phyloP scores from a whole-genome alignment of 371 early-diverging fungal genomes.

The Mortierella sp. region DNA sequence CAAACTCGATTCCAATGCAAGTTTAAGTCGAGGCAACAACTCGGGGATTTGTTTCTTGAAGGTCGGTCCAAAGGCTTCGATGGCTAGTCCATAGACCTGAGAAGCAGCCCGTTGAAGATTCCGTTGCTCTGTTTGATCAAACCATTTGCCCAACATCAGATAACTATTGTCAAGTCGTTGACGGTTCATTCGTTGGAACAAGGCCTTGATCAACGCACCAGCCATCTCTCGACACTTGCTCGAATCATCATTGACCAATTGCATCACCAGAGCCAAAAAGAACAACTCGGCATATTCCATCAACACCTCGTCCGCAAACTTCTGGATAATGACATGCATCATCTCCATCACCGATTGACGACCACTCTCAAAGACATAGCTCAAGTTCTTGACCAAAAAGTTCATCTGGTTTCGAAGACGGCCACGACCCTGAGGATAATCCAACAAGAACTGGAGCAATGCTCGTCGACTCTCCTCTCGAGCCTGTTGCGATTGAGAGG shows the following conservation, averaged over 20 bases:
- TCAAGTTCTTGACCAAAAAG: constrained; percentile 88
- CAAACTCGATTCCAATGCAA: constrained; percentile 62
- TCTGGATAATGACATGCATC: constrained; percentile 77
- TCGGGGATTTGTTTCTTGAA: constrained; percentile 64
- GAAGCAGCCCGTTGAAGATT: constrained; percentile 78
- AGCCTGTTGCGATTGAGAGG: constrained; percentile 80
- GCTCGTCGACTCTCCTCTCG: constrained; percentile 86
- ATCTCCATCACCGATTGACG: constrained; percentile 89
- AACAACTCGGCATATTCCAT: constrained; percentile 82
- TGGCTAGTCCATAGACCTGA: constrained; percentile 86
- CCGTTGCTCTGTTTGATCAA: constrained; percentile 62
- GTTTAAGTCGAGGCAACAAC: constrained; percentile 60
- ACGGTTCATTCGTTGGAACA: constrained; percentile 70
- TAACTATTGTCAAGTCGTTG: constrained; percentile 65
- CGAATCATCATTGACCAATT: constrained; percentile 91
- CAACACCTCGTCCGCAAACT: constrained; percentile 81
- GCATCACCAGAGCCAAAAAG: constrained; percentile 85
- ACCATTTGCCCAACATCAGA: constrained; percentile 79
- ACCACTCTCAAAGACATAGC: constrained; percentile 91
- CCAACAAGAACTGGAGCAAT: constrained; percentile 89
- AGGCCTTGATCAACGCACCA: constrained; percentile 72
- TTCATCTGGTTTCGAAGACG: constrained; percentile 84
- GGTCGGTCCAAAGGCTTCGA: constrained; percentile 77
- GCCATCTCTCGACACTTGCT: constrained; percentile 91
- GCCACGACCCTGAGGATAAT: constrained; percentile 90